Percentiles rank a stretch among this genome's conserved stretches.
Conservation (phyloP, 805 yeast species). For the Suhomyces vadensis region DNA sequence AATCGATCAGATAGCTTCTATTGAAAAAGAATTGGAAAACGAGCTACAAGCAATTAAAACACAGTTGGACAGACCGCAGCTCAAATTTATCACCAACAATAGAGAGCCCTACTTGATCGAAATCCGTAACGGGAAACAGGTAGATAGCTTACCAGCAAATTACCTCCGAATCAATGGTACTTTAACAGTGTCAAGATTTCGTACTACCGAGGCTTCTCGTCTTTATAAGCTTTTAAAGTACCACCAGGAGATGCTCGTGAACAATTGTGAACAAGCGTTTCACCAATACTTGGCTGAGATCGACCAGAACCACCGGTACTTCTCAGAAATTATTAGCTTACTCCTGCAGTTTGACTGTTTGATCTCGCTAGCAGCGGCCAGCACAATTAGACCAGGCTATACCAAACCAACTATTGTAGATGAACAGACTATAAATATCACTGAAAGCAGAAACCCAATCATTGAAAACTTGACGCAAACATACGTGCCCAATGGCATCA, state of each 20-base stretch:
- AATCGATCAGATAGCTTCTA: conserved; percentile 37
- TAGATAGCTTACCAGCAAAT: conserved; percentile 60
- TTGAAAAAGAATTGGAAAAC: conserved; percentile 48
- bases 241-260: conserved; percentile 54
- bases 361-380: conserved; percentile 62
- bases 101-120: conserved; percentile 77
- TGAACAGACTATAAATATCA: conserved; percentile 44
- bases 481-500: conserved; percentile 69
- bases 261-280: conserved; percentile 50
- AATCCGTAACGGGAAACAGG: conserved; percentile 57
- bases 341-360: conserved; percentile 66
- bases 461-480: conserved; percentile 48
- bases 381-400: conserved; percentile 41
- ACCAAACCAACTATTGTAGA: conserved; percentile 53
- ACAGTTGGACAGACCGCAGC: conserved; percentile 54
- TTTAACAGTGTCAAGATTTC: conserved; percentile 65
- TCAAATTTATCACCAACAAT: conserved; percentile 55
- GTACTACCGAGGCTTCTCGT: conserved; percentile 58
- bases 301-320: conserved; percentile 33
- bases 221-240: conserved; percentile 59
- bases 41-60: conserved; percentile 53
- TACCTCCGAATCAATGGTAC: conserved; percentile 81
- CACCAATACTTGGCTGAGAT: conserved; percentile 36
- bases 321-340: conserved; percentile 40
- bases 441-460: conserved; percentile 66